Evolutionary conservation across 441 rosid genomes (phyloP), one percentile per base, ranked within the genome.

Genomic region (Heliophila coronopifolia): DNA sequence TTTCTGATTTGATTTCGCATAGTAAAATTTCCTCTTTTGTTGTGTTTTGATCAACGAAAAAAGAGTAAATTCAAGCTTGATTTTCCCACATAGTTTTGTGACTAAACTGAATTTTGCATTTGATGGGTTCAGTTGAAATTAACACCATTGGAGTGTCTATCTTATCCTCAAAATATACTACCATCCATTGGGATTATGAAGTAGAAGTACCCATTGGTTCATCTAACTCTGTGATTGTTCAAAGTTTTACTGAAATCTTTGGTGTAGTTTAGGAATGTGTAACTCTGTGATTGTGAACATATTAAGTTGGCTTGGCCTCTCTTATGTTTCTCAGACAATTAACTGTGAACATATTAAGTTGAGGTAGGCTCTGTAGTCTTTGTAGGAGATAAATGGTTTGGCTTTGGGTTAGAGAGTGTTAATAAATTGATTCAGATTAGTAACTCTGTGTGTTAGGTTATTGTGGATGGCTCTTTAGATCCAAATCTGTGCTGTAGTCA

Each of bases 121-220:
- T 41, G 42, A 9, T 39, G 47, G 40, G 20, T 20, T 39, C 0
- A 8, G 24, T 45, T 41, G 8, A 41, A 26, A 44, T 14, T 9
- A 60, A 50, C 22, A 59, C 12, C 43, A 31, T 32, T 34, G 30
- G 5, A 42, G 15, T 16, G 17, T 31, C 12, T n/a, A 26, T 31
- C 12, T n/a, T 20, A 19, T 42, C 59, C 9, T 7, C 39, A 28
- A 19, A 52, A 17, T 4, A 7, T 34, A 24, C n/a, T n/a, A n/a
- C 12, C 57, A 25, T 25, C 5, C 14, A 13, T 52, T 25, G 25
- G 20, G 34, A 15, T 7, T 25, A 1, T 37, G 28, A 40, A 18
- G 27, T 51, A 18, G 19, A 17, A 19, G 42, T 20, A 49, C 12
- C 18, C 10, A 20, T 20, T 20, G 23, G 23, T 20, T 20, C 23